phyloP scores from a whole-genome alignment of 2,329 filamentous ascomycete species.

The Magnaporthiopsis incrustans region DNA sequence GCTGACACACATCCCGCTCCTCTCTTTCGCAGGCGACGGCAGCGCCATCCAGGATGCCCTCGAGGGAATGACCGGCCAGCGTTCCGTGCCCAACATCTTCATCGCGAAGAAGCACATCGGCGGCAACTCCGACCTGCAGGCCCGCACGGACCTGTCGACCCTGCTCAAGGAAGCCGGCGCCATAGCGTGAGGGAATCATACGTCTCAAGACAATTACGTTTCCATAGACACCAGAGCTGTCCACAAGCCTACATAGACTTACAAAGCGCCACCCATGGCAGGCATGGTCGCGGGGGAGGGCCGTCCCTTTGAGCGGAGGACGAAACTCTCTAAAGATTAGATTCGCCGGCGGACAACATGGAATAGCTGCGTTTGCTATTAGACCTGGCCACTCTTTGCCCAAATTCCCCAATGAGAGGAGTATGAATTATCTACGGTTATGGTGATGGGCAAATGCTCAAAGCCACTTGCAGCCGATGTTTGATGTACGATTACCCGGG shows the following conservation, averaged over 20 bases:
- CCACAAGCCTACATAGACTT: background rate
- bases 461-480: background rate
- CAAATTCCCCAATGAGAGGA: background rate
- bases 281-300: background rate
- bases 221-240: background rate
- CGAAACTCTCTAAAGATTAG: background rate
- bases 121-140: slow-evolving; percentile 84
- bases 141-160: slow-evolving; percentile 48
- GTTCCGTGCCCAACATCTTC: slow-evolving; percentile 92
- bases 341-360: background rate
- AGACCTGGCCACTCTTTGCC: background rate
- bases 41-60: slow-evolving; percentile 76
- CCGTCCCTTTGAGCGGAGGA: background rate
- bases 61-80: slow-evolving; percentile 69
- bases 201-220: background rate
- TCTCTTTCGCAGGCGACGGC: slow-evolving; percentile 62
- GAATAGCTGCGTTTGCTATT: background rate
- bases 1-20: background rate
- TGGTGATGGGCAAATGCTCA: background rate
- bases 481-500: background rate
- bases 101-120: slow-evolving; percentile 89
- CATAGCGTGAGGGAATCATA: slow-evolving; percentile 2
- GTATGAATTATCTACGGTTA: background rate
- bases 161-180: slow-evolving; percentile 36
- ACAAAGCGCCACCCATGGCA: background rate